phyloP scores from a whole-genome alignment of 495 filamentous ascomycete species.

The Parachaetomium inaequale region DNA sequence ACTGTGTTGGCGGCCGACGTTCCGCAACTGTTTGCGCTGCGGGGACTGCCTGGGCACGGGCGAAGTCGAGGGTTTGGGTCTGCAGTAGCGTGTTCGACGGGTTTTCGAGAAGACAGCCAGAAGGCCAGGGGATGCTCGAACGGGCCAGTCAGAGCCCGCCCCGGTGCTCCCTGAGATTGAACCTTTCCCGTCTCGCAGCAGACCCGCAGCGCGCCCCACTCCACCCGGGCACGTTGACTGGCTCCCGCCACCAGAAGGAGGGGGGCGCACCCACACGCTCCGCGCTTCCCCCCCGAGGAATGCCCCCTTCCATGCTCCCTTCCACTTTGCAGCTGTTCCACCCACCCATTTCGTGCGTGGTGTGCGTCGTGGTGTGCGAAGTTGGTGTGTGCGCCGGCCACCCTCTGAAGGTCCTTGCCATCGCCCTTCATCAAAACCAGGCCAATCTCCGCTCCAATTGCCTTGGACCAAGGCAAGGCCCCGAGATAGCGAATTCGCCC shows the following conservation, averaged over 20 bases:
- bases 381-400: conserved; percentile 3
- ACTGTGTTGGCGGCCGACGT: conserved; percentile 1
- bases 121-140: conserved; percentile 24
- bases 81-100: conserved; percentile 35
- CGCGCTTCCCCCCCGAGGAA: conserved; percentile 17
- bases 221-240: conserved; percentile 15
- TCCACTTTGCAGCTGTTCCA: conserved; percentile 16
- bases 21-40: neutral
- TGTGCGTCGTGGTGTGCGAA: neutral
- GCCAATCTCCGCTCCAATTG: conserved; percentile 20
- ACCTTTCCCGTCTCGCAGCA: conserved; percentile 31
- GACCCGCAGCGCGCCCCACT: conserved; percentile 23
- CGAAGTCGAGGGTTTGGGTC: conserved; percentile 10
- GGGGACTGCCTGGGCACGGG: conserved; percentile 14
- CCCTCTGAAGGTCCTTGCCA: neutral
- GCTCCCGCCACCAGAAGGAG: conserved; percentile 18
- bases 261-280: conserved; percentile 22
- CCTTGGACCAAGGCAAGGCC: conserved; percentile 7
- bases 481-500: conserved; percentile 9
- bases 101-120: conserved; percentile 38
- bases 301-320: conserved; percentile 16
- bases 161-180: conserved; percentile 29
- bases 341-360: conserved; percentile 2
- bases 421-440: conserved; percentile 21
- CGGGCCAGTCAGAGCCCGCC: conserved; percentile 18